Evolutionary conservation across 2,329 filamentous ascomycete genomes (phyloP).

Genomic region (Cladophialophora chaetospira): DNA sequence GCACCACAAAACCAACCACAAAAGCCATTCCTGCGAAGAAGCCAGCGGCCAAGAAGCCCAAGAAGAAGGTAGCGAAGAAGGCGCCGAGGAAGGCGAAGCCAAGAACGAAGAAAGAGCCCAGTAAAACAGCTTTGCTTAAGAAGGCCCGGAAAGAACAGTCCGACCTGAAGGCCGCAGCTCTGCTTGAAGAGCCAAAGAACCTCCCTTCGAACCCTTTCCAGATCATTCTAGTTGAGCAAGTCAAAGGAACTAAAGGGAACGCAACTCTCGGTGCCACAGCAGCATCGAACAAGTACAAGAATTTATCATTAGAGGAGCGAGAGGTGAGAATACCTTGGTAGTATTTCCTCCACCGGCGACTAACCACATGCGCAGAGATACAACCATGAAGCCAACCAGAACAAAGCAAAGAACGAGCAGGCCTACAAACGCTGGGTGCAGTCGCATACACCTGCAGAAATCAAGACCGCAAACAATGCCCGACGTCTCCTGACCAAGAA

Average conservation of each 20-base stretch:
- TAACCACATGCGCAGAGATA: conserved; percentile 49
- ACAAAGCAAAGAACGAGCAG: conserved; percentile 46
- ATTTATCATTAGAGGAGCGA: conserved; percentile 37
- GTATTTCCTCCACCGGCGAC: background rate
- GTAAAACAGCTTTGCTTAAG: conserved; percentile 31
- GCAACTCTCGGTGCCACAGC: conserved; percentile 16
- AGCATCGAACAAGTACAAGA: conserved; percentile 37
- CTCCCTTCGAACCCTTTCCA: conserved; percentile 35
- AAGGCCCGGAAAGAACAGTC: conserved; percentile 31
- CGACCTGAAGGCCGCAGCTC: conserved; percentile 18
- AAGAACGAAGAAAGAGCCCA: conserved; percentile 35
- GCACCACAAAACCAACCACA: conserved; percentile 27
- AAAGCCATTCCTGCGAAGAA: conserved; percentile 20
- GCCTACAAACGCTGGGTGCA: conserved; percentile 58
- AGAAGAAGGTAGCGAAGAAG: conserved; percentile 33
- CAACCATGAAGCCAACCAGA: conserved; percentile 53
- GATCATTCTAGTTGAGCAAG: conserved; percentile 33
- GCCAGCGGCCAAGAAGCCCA: conserved; percentile 27
- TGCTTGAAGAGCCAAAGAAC: conserved; percentile 38
- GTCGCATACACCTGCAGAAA: conserved; percentile 57
- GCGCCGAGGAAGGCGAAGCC: conserved; percentile 33
- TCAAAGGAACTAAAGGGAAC: background rate
- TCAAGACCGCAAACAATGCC: conserved; percentile 61
- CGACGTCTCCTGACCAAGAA: conserved; percentile 41
- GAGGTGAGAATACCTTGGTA: conserved; percentile 38